Evolutionary conservation across 441 rosid genomes (phyloP).

Genomic region (Pelargonium cotyledonis): DNA sequence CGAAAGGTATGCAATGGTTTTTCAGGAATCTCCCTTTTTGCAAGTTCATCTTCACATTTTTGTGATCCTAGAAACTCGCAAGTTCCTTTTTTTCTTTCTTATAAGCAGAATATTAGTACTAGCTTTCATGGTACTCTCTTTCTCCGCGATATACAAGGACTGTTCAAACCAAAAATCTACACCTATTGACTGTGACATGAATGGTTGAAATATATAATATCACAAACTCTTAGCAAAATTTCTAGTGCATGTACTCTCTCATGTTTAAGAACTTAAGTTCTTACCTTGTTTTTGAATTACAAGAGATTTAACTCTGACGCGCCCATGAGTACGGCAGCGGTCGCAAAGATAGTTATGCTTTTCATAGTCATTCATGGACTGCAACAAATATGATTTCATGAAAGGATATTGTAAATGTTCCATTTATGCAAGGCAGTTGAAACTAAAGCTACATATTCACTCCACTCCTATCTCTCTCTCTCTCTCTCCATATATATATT

Average conservation of each 20-base stretch:
- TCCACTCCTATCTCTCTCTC: not conserved
- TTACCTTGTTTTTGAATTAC: not conserved
- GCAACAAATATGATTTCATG: not conserved
- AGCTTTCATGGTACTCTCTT: not conserved
- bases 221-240: no score
- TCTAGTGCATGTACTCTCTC: not conserved
- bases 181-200: not conserved
- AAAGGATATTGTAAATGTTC: not conserved
- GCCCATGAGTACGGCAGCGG: not conserved
- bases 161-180: not conserved
- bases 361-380: not conserved
- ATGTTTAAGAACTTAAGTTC: not conserved
- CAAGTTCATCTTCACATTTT: not conserved
- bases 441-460: not conserved
- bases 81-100: not conserved
- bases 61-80: not conserved
- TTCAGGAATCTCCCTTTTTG: not conserved
- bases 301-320: not conserved
- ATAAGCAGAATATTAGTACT: not conserved
- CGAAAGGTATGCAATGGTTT: constrained; percentile 1
- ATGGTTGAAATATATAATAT: not conserved
- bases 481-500: no score
- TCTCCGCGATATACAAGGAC: no score
- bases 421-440: not conserved
- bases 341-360: not conserved